Conservation (phyloP, 2,329 filamentous ascomycete species). For the Periconia digitata region DNA sequence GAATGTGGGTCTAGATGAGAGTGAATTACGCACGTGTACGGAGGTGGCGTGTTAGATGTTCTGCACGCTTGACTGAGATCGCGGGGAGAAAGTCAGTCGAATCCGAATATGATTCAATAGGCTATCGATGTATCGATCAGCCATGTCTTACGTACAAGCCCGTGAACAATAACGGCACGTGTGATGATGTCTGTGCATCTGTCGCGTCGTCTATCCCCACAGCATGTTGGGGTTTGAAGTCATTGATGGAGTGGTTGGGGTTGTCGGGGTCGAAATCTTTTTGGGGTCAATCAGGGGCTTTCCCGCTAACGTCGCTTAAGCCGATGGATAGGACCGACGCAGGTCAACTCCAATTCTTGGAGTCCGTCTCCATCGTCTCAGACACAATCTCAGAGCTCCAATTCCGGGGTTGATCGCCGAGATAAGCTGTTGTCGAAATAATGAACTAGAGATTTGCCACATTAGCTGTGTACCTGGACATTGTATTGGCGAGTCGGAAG, state of each 20-base stretch:
- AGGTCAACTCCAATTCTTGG: slow-evolving; percentile 3
- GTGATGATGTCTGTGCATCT: slow-evolving; percentile 28
- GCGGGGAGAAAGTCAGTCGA: too few relatives aligned
- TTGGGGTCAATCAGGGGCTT: slow-evolving; percentile 7
- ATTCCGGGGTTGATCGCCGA: not conserved
- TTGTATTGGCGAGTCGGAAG: not conserved
- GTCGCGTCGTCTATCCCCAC: slow-evolving; percentile 1
- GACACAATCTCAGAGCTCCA: not conserved
- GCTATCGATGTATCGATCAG: too few relatives aligned
- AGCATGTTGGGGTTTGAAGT: slow-evolving; percentile 1
- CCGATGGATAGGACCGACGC: not conserved
- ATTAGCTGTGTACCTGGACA: not conserved
- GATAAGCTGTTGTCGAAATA: not conserved
- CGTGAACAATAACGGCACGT: slow-evolving; percentile 29
- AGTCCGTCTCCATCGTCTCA: not conserved
- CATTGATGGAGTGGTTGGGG: slow-evolving; percentile 9
- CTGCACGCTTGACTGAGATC: slow-evolving; percentile 36
- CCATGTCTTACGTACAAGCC: too few relatives aligned
- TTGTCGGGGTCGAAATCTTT: slow-evolving; percentile 15
- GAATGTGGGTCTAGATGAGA: slow-evolving; percentile 4
- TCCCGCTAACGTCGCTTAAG: not conserved
- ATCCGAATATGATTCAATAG: too few relatives aligned
- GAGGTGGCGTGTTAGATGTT: slow-evolving; percentile 33
- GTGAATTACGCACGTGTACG: slow-evolving; percentile 33
- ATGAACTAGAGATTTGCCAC: too few relatives aligned